phyloP scores from a whole-genome alignment of 202 grass and related monocot species.

The Dendrocalamus latiflorus region DNA sequence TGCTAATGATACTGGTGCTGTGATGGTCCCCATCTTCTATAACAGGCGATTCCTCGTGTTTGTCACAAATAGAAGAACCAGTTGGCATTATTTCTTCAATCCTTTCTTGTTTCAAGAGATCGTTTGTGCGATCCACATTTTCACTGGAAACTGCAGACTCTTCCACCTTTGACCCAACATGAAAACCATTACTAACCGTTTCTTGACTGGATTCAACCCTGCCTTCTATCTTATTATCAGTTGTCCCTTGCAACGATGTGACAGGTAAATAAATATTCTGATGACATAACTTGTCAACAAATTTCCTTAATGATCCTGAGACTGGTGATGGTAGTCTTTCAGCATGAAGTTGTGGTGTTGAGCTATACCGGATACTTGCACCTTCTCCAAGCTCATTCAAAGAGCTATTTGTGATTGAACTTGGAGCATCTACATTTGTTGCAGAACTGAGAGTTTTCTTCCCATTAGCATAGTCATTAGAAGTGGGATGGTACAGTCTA shows the following conservation, averaged over 20 bases:
- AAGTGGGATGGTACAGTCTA: conserved; percentile 44
- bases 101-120: conserved; percentile 31
- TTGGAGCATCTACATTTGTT: conserved; percentile 18
- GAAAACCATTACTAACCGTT: conserved; percentile 38
- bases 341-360: conserved; percentile 24
- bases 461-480: conserved; percentile 41
- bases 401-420: conserved; percentile 27
- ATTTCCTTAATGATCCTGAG: conserved; percentile 34
- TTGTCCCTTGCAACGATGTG: conserved; percentile 41
- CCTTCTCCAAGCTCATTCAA: conserved; percentile 11
- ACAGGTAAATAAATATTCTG: conserved; percentile 62
- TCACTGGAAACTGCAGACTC: conserved; percentile 36
- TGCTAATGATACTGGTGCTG: conserved; percentile 32
- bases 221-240: conserved; percentile 42
- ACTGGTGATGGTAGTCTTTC: too few species aligned
- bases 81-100: conserved; percentile 19
- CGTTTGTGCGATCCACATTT: conserved; percentile 24
- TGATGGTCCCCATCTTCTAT: conserved; percentile 31
- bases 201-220: conserved; percentile 24
- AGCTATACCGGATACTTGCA: conserved; percentile 24
- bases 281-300: conserved; percentile 24
- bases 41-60: conserved; percentile 14
- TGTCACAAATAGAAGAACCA: conserved; percentile 2
- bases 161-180: conserved; percentile 29
- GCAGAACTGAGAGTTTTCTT: conserved; percentile 30